Evolutionary conservation across 768 basidiomycete species (phyloP), one percentile per base, ranked within the genome.

Genomic region (Lactarius tabidus): DNA sequence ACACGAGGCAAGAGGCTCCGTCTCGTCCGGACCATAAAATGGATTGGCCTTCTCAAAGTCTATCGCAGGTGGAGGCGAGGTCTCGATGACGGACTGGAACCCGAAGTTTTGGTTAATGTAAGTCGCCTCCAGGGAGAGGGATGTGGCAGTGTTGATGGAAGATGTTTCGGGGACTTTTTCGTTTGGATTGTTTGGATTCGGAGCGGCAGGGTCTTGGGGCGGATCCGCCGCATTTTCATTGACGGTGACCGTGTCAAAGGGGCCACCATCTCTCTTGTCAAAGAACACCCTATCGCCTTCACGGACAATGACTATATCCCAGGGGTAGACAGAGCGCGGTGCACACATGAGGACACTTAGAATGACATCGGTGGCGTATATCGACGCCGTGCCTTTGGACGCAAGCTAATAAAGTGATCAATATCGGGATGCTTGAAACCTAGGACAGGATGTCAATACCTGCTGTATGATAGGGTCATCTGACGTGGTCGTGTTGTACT

Each of bases 91-190:
- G 52, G 92, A 89, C 77, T 99, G 97, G 84, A 96, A 97, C 29
- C 90, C 88, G 72, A 98, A 99, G 77, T 98, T 98, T 74, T 96
- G 93, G 80, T 98, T 98, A 81, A 99, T 93, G 78, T 95, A 98
- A 31, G 95, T 98, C 6, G 97, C 97, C 77, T 99, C 97, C 38
- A 98, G 83, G 0, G 96, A 95, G 31, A 99, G 82, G 1, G 93
- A 94, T 6, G 92, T 92, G 1, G 95, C 92, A 6, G 93, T 86
- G 78, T 99, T 99, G 77, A 98, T 94, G 5, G 90, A 85, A 7
- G 92, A 89, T n/a, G 82, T 79, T 70, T 95, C 95, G 28, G 84
- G 85, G 6, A 76, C 69, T 70, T 88, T 91, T 71, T 90, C 90
- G n/a, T 75, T 72, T 1, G 88, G 87, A 67, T 91, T 89, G 74